Evolutionary conservation across 495 filamentous ascomycete species (phyloP).

Genomic region (Viridothelium virens): DNA sequence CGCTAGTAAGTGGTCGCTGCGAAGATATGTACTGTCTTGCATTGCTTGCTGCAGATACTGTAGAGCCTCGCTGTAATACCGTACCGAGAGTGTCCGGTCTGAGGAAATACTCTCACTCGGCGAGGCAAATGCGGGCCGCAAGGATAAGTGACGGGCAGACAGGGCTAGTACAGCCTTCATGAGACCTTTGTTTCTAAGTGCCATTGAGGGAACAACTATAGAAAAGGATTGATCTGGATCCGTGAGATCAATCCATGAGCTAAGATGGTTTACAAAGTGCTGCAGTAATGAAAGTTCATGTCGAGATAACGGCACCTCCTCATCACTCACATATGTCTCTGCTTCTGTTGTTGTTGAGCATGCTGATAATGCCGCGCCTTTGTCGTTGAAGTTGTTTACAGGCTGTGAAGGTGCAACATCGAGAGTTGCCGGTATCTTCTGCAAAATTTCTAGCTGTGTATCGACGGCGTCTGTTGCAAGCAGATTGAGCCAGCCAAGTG

Average conservation of each 20-base stretch:
- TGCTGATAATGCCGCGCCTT: not conserved
- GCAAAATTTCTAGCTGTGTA: not conserved
- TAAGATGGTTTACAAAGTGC: constrained; percentile 13
- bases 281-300: constrained; percentile 10
- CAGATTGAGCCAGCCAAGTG: constrained; percentile 8
- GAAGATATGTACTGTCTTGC: constrained; percentile 10
- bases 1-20: constrained; percentile 9
- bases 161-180: constrained; percentile 11
- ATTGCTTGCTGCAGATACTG: constrained; percentile 14
- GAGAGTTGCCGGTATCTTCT: not conserved
- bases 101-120: not conserved
- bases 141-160: constrained; percentile 10
- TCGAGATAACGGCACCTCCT: not conserved
- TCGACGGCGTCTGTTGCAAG: constrained; percentile 11
- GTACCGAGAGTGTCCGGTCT: constrained; percentile 10
- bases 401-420: not conserved
- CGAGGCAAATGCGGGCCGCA: not conserved
- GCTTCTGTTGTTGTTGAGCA: not conserved
- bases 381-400: constrained; percentile 7
- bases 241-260: constrained; percentile 13
- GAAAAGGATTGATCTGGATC: constrained; percentile 9
- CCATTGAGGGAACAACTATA: constrained; percentile 11
- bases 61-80: constrained; percentile 15
- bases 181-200: constrained; percentile 9
- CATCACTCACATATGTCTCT: constrained; percentile 1